These are phyloP conservation scores for Phytophthora citrophthora DNA, from an alignment of 352 stramenopile genomes.

Conservation along the genomic window DNA sequence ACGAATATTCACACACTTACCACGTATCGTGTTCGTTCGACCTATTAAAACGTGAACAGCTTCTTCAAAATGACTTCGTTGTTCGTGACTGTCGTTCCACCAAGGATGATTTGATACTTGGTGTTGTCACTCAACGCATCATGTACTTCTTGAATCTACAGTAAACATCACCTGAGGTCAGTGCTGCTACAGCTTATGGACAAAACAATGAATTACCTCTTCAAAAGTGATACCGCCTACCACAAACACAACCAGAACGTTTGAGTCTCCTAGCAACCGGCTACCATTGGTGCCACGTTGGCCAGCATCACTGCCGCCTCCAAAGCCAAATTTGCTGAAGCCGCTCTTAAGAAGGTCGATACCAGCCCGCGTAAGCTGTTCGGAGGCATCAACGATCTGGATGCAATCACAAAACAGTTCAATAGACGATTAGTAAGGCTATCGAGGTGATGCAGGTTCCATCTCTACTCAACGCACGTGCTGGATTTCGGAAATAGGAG, in stretches of 20 bases:
- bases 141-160: constrained; percentile 71
- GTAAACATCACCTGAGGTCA: constrained; percentile 3
- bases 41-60: constrained; percentile 45
- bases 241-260: constrained; percentile 72
- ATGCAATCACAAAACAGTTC: constrained; percentile 3
- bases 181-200: background rate
- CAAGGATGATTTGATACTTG: constrained; percentile 70
- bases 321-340: constrained; percentile 84
- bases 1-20: constrained; percentile 12
- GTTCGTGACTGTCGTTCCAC: constrained; percentile 79
- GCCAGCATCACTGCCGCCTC: constrained; percentile 19
- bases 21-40: background rate
- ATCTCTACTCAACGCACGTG: constrained; percentile 39
- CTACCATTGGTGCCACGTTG: constrained; percentile 24
- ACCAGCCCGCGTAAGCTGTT: constrained; percentile 75
- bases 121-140: constrained; percentile 55
- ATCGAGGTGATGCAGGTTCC: background rate
- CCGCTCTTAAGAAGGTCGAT: constrained; percentile 86
- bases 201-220: constrained; percentile 44
- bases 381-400: constrained; percentile 77
- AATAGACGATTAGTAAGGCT: background rate
- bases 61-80: constrained; percentile 67
- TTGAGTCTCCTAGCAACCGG: constrained; percentile 45
- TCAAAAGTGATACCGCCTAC: constrained; percentile 82
- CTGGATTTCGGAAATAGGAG: constrained; percentile 46